phyloP scores from a whole-genome alignment of 306 rosid genomes.

The Trifolium subterraneum region DNA sequence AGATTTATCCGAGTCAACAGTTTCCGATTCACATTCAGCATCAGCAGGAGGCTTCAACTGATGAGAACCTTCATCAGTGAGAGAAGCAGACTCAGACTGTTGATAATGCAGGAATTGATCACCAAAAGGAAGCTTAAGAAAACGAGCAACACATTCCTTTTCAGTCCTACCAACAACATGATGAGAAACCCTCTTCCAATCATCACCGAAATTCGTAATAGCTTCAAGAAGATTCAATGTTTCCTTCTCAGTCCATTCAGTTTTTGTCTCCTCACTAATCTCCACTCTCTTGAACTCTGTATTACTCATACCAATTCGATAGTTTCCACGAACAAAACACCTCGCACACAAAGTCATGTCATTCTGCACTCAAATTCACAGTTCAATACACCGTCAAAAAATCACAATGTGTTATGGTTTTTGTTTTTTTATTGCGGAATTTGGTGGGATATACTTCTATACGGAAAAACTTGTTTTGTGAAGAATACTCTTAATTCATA shows the following conservation, averaged over 20 bases:
- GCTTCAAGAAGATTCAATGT: constrained; percentile 83
- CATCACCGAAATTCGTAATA: constrained; percentile 81
- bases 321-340: constrained; percentile 94
- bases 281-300: constrained; percentile 92
- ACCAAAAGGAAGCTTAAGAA: constrained; percentile 83
- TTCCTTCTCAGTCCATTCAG: constrained; percentile 83
- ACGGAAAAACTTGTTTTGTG: too few species aligned
- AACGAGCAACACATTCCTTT: constrained; percentile 85
- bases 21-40: constrained; percentile 51
- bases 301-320: constrained; percentile 78
- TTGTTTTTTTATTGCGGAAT: too few species aligned
- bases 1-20: constrained; percentile 44
- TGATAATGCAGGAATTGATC: constrained; percentile 61
- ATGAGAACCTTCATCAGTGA: constrained; percentile 18
- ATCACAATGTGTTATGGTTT: too few species aligned
- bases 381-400: not conserved
- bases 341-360: constrained; percentile 91
- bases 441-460: too few species aligned
- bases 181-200: constrained; percentile 89
- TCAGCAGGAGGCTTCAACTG: constrained; percentile 24
- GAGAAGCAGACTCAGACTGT: constrained; percentile 38
- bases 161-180: constrained; percentile 88
- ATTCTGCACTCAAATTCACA: constrained; percentile 51
- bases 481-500: too few species aligned
- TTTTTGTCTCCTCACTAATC: constrained; percentile 75